Evolutionary conservation across 345 rosid genomes (phyloP), one percentile per base, ranked within the genome.

Genomic region (Euclidium syriacum): DNA sequence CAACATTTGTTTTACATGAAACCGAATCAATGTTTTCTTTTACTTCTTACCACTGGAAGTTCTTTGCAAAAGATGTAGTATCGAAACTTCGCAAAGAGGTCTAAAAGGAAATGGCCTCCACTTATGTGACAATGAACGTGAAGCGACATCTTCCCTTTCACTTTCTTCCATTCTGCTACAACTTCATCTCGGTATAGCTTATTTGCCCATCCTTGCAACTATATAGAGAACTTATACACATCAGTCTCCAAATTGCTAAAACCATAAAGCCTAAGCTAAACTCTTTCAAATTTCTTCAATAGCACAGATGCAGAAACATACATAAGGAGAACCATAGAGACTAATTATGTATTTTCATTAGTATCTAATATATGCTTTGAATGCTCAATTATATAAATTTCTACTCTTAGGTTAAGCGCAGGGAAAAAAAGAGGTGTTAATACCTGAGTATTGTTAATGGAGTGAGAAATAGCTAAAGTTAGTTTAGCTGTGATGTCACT

Each of bases 111-210:
- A 77, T 92, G 98, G 66, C 96, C 97, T 39, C 97, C 98, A 12
- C 98, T 89, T 58, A 89, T 89, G 73, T 92, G 98, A 62, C 98
- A 92, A 30, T 92, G 98, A 58, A 89, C 98, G 68, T 94, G 99
- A 3, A 94, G 87, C 26, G 96, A 94, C 99, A 94, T 94, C 57
- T 78, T 83, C 16, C 85, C 97, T 75, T 80, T 83, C 10, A 89
- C 87, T 75, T 94, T 90, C 85, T 94, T 94, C 99, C 99, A 94
- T 55, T 94, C 95, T 11, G 98, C 98, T 50, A 92, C 95, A 4
- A 94, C 96, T 78, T 84, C 99, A 66, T 94, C 99, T 63, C 99
- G 65, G 77, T 89, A 90, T 60, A 94, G 4, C 62, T 68, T 84
- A 78, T 94, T 87, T 46, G 75, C 76, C 99, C 99, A 94, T 29